A percentile compares a stretch with the other conserved stretches of the same genome.
Evolutionary conservation across 2,329 filamentous ascomycete species (phyloP).

Genomic region (Dactylellina parvicollis): DNA sequence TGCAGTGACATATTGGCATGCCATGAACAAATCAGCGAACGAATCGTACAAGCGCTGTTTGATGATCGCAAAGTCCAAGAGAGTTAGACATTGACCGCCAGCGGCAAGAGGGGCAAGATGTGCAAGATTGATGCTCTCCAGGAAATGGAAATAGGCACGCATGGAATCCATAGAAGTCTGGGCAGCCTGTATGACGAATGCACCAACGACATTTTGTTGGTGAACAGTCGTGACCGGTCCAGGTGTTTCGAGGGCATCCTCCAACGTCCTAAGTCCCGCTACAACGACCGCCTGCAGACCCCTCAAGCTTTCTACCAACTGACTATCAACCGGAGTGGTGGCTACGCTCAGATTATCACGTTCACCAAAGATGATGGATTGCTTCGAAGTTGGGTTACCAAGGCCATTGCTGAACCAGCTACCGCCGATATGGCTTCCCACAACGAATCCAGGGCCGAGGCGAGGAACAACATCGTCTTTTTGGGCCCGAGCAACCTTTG

Average conservation of each 20-base stretch:
- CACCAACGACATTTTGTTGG: constrained; percentile 81
- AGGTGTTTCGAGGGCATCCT: constrained; percentile 79
- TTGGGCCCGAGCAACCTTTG: constrained; percentile 92
- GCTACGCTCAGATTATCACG: constrained; percentile 78
- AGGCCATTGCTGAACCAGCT: constrained; percentile 81
- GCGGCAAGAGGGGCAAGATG: constrained; percentile 81
- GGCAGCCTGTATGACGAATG: constrained; percentile 80
- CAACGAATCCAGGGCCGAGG: constrained; percentile 91
- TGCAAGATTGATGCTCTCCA: constrained; percentile 91
- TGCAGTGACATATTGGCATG: constrained; percentile 89
- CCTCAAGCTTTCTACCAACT: constrained; percentile 82
- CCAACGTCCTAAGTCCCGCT: constrained; percentile 84
- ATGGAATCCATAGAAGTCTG: constrained; percentile 86
- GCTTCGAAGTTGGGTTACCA: constrained; percentile 74
- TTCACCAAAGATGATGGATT: constrained; percentile 86
- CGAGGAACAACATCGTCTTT: constrained; percentile 91
- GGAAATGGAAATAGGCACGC: constrained; percentile 85
- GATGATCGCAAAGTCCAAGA: constrained; percentile 85
- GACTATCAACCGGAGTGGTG: constrained; percentile 76
- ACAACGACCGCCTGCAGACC: constrained; percentile 85
- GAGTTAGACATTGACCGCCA: constrained; percentile 81
- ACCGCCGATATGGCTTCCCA: constrained; percentile 82
- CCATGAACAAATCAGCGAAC: constrained; percentile 85
- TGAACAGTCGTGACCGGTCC: constrained; percentile 84
- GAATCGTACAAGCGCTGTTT: constrained; percentile 96